Evolutionary conservation across 108 stramenopile species (phyloP).

Genomic region (Conticribra weissflogii): DNA sequence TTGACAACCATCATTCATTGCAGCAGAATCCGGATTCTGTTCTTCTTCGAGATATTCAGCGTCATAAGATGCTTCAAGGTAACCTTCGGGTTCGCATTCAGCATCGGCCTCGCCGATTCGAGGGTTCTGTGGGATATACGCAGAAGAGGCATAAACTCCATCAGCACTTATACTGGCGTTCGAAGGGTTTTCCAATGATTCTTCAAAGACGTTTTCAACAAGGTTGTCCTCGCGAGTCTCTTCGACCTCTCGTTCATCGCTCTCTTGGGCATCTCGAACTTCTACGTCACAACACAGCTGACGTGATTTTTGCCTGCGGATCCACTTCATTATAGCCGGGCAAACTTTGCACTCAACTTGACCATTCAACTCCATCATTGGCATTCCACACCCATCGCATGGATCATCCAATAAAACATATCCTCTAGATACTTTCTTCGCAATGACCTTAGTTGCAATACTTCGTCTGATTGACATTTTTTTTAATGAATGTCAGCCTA

Average conservation of each 20-base stretch:
- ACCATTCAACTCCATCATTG: slow-evolving; percentile 35
- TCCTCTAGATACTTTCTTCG: slow-evolving; percentile 33
- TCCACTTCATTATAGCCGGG: slow-evolving; percentile 38
- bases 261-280: slow-evolving; percentile 11
- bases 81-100: too few relatives aligned
- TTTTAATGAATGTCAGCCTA: not conserved
- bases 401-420: slow-evolving; percentile 20
- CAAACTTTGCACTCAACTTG: slow-evolving; percentile 40
- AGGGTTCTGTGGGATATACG: too few relatives aligned
- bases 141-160: too few relatives aligned
- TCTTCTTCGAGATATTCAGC: too few relatives aligned
- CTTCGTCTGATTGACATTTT: slow-evolving; percentile 18
- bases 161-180: too few relatives aligned
- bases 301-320: slow-evolving; percentile 17
- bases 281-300: not conserved
- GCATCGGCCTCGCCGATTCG: too few relatives aligned
- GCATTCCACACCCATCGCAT: slow-evolving; percentile 39
- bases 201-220: not conserved
- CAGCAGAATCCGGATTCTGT: too few relatives aligned
- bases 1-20: too few relatives aligned
- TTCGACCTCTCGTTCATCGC: not conserved
- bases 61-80: too few relatives aligned
- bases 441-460: slow-evolving; percentile 46
- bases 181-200: not conserved
- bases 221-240: slow-evolving; percentile 1